These are phyloP conservation scores for Letharia lupina DNA, from an alignment of 495 filamentous ascomycete species.

Conservation along the genomic window DNA sequence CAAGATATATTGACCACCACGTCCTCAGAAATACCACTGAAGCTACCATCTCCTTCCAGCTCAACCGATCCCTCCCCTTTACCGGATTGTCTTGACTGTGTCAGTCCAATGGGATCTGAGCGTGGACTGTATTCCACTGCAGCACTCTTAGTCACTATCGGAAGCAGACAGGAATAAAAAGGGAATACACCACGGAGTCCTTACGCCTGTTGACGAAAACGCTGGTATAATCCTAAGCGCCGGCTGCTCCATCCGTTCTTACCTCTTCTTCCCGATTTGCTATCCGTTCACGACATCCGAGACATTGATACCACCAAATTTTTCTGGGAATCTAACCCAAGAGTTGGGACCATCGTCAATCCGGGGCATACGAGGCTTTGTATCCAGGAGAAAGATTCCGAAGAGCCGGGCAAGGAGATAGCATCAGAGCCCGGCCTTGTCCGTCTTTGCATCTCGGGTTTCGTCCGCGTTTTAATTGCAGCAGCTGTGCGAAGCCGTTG, in stretches of 20 bases:
- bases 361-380: neutral
- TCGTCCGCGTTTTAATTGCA: constrained; percentile 1
- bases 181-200: neutral
- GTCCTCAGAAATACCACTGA: neutral
- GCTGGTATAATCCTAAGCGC: neutral
- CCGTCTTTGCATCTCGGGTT: constrained; percentile 4
- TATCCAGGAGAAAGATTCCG: constrained; percentile 4
- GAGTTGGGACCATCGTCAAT: neutral
- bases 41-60: neutral
- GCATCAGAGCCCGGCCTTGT: neutral
- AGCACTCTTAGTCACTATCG: neutral
- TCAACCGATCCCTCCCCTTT: neutral
- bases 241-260: neutral
- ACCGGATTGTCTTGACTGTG: neutral
- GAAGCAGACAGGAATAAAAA: neutral
- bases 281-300: neutral
- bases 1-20: neutral
- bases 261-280: neutral
- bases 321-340: neutral
- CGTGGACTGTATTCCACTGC: neutral
- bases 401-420: neutral
- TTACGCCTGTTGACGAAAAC: neutral
- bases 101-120: neutral
- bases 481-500: constrained; percentile 5
- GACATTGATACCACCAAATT: neutral